Conservation (phyloP, 2,329 filamentous ascomycete species). For the Lasiodiplodia sp. region DNA sequence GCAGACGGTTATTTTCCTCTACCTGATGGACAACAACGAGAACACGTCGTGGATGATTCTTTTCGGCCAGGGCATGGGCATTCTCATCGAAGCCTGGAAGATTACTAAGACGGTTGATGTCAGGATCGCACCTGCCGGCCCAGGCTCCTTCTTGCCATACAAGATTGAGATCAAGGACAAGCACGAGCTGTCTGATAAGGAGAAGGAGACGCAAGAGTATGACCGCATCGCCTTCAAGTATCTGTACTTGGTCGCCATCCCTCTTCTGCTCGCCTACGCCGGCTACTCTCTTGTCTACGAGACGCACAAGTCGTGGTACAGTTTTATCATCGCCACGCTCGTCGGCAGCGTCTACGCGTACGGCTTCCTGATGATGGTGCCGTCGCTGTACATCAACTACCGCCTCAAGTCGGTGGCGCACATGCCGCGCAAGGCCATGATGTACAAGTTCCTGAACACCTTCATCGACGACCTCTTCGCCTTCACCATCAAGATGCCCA, state of each 20-base stretch:
- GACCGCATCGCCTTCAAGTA: constrained; percentile 98
- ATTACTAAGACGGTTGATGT: constrained; percentile 95
- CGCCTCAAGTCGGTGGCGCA: constrained; percentile 89
- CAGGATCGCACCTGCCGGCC: constrained; percentile 72
- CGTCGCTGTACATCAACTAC: constrained; percentile 98
- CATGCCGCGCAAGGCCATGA: constrained; percentile 96
- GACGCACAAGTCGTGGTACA: constrained; percentile 97
- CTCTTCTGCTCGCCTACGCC: constrained; percentile 87
- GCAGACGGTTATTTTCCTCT: constrained; percentile 95
- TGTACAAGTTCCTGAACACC: constrained; percentile 97
- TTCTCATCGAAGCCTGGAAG: constrained; percentile 86
- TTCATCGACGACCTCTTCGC: constrained; percentile 99
- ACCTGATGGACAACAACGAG: constrained; percentile 95
- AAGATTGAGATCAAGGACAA: constrained; percentile 91
- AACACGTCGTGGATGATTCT: constrained; percentile 99
- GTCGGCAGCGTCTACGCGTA: constrained; percentile 98
- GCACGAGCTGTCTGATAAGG: constrained; percentile 91
- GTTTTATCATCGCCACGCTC: constrained; percentile 91
- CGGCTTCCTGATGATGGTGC: constrained; percentile 99
- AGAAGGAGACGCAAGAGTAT: constrained; percentile 98
- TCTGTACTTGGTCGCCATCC: constrained; percentile 90
- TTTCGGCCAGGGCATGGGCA: constrained; percentile 87
- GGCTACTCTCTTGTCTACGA: constrained; percentile 92
- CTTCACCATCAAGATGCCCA: constrained; percentile 99
- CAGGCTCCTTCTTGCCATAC: constrained; percentile 78